Evolutionary conservation across 257 asterid species (phyloP).

Genomic region (Craterostigma plantagineum): DNA sequence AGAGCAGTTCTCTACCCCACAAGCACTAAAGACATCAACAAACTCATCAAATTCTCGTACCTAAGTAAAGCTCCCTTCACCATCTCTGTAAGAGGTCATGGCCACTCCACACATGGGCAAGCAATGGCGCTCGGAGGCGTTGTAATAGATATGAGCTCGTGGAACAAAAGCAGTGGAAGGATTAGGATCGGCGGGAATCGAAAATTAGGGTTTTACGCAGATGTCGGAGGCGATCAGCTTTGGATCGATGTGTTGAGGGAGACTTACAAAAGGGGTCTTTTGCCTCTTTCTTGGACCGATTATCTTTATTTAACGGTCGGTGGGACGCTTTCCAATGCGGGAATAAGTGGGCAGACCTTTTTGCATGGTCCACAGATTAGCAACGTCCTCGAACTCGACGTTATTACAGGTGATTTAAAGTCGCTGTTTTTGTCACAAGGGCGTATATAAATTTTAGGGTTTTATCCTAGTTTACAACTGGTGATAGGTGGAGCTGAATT

Average conservation of each 20-base stretch:
- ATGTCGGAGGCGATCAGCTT: conserved; percentile 47
- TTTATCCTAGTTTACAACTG: too few species aligned
- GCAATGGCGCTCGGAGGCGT: conserved; percentile 52
- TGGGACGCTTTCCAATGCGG: conserved; percentile 61
- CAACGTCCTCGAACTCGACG: conserved; percentile 49
- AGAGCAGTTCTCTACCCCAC: conserved; percentile 37
- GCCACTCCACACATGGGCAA: conserved; percentile 58
- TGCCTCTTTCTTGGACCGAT: conserved; percentile 68
- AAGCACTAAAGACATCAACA: conserved; percentile 18
- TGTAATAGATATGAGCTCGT: conserved; percentile 38
- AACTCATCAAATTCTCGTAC: conserved; percentile 24
- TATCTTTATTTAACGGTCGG: conserved; percentile 56
- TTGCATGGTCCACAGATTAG: conserved; percentile 48
- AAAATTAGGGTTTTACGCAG: conserved; percentile 27
- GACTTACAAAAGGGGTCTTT: conserved; percentile 20
- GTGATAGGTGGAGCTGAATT: too few species aligned
- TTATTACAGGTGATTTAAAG: conserved; percentile 31
- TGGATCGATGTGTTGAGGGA: conserved; percentile 41
- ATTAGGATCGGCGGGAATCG: conserved; percentile 20
- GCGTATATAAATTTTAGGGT: too few species aligned
- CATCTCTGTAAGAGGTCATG: conserved; percentile 45
- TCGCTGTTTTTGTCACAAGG: not conserved
- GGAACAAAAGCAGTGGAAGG: conserved; percentile 5
- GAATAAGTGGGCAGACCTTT: conserved; percentile 57
- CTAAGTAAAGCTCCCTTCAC: conserved; percentile 16